Percentiles rank a stretch among this genome's conserved stretches.
Evolutionary conservation across 305 asterid species (phyloP).

Genomic region (Solanum hybrid): DNA sequence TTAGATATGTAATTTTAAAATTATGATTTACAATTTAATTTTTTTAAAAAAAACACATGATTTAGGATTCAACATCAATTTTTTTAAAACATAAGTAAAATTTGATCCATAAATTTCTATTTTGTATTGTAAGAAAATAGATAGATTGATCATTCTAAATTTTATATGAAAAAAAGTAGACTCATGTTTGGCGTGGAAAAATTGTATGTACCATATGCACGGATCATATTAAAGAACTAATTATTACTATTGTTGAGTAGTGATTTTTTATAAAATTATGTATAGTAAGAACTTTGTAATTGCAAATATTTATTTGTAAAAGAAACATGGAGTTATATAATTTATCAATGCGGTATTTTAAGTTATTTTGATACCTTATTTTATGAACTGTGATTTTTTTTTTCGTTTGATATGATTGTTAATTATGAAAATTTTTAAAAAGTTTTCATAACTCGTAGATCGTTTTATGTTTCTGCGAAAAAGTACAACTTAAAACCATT

Average conservation of each 20-base stretch:
- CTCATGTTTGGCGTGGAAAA: background rate
- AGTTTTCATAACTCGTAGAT: too few species aligned
- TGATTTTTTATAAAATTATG: background rate
- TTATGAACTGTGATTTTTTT: background rate
- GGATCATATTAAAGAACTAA: background rate
- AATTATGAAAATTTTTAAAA: background rate
- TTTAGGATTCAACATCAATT: background rate
- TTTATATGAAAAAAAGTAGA: background rate
- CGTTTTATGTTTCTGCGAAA: background rate
- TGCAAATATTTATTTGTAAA: background rate
- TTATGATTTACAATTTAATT: background rate
- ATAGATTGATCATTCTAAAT: background rate
- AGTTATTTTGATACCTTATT: background rate
- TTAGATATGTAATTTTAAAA: background rate
- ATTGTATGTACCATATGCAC: background rate
- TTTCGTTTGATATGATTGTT: background rate
- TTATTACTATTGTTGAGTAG: background rate
- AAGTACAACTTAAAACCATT: background rate
- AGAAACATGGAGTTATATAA: background rate
- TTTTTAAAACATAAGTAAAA: background rate
- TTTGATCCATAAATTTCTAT: background rate
- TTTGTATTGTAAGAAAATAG: background rate
- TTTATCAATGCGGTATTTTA: background rate
- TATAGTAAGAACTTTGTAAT: background rate
- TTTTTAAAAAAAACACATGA: background rate